Conservation (phyloP, 805 yeast genomes). For the Zygoascus biomembranicola region DNA sequence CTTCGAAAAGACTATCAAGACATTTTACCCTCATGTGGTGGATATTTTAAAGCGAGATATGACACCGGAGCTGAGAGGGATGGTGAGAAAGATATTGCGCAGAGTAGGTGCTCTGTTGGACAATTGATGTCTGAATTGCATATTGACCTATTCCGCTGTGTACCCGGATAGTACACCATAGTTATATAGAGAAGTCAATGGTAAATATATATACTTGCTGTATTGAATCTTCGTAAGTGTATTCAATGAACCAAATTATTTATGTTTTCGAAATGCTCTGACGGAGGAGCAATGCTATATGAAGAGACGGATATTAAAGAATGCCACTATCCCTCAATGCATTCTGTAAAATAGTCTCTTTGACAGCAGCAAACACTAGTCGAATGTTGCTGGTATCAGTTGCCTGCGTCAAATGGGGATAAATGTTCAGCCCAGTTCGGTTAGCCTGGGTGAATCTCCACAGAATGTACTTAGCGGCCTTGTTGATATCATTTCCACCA, state of each 20-base stretch:
- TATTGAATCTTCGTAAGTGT: not conserved
- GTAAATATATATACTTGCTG: too few relatives aligned
- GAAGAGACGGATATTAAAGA: slow-evolving; percentile 28
- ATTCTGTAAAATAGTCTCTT: slow-evolving; percentile 71
- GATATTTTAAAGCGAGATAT: slow-evolving; percentile 30
- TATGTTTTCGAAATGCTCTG: not conserved
- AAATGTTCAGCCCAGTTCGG: slow-evolving; percentile 69
- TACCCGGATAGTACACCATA: too few relatives aligned
- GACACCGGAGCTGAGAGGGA: slow-evolving; percentile 28
- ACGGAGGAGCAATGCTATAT: not conserved
- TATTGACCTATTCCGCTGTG: too few relatives aligned
- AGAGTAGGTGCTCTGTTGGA: slow-evolving; percentile 28
- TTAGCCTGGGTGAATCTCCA: slow-evolving; percentile 86
- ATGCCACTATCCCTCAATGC: slow-evolving; percentile 70
- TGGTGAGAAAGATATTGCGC: slow-evolving; percentile 27
- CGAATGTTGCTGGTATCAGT: slow-evolving; percentile 87
- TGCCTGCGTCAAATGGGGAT: slow-evolving; percentile 88
- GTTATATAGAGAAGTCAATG: too few relatives aligned
- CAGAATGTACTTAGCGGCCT: slow-evolving; percentile 83
- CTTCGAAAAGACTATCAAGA: slow-evolving; percentile 22
- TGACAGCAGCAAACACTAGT: slow-evolving; percentile 76
- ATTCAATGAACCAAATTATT: not conserved
- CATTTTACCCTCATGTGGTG: slow-evolving; percentile 25
- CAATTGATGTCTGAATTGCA: not conserved
- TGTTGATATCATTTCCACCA: slow-evolving; percentile 83